Base-by-base conservation (phyloP, 169 alveolate genomes). In the Ichthyophthirius multifiliis region DNA sequence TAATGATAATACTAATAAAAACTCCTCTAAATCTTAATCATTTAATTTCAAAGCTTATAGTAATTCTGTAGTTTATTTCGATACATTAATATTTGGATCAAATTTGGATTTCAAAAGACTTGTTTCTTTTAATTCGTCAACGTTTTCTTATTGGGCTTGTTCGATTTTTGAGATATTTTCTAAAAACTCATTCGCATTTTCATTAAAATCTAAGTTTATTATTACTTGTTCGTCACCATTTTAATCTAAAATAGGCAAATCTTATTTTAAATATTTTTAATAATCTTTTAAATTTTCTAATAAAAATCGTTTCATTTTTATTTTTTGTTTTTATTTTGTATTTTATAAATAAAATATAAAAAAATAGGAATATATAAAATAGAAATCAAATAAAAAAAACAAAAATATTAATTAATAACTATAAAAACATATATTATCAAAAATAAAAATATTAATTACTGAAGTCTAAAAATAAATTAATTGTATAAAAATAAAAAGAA, bases 11-110 rank as follows among this genome's bases (percentile, higher is more conserved):
- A 63, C 77, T 44, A 43, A 39, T 23, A 78, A 27, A 5, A 78
- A 78, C 4, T 73, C 77, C 35, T 78, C 84, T 6, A 78, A 20
- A 78, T 78, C 84, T 15, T 45, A n/a, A 44, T 78, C 84, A 31
- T 65, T 39, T 10, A 78, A 64, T 43, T 78, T 78, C 43, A 65
- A 20, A 5, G 47, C 84, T 30, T 78, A 67, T 16, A 20, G 9
- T 15, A 78, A 27, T 44, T 78, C 43, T 18, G n/a, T 32, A 27
- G 63, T 34, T 55, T 48, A 10, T 20, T 55, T 55, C 1, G 71
- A 20, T 55, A 55, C 23, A 7, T 55, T 55, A 27, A 55, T 10
- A 27, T 55, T 55, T 15, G 71, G 31, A 15, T 39, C 71, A 55
- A 55, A 55, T 55, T 55, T 55, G 18, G 71, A 55, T 55, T 55